These are phyloP conservation scores for Tothia fuscella DNA, from an alignment of 2,329 filamentous ascomycete genomes.

Conservation along the genomic window DNA sequence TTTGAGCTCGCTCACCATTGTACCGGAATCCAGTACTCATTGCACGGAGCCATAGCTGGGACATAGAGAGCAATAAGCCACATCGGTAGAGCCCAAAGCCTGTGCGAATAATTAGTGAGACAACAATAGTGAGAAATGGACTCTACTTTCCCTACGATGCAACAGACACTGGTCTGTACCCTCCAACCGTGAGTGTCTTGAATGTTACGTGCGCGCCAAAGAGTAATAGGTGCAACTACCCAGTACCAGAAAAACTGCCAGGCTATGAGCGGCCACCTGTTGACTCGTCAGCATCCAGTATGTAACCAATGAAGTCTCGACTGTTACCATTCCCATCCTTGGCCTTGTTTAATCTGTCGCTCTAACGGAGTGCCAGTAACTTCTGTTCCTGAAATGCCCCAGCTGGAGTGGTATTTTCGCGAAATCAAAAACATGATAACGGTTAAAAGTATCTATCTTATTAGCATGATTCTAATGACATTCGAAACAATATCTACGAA, in stretches of 20 bases:
- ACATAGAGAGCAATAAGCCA: slow-evolving; percentile 24
- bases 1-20: slow-evolving; percentile 15
- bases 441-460: slow-evolving; percentile 16
- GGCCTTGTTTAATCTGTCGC: slow-evolving; percentile 18
- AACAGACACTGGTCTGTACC: slow-evolving; percentile 23
- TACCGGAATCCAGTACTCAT: slow-evolving; percentile 18
- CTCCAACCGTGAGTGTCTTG: slow-evolving; percentile 24
- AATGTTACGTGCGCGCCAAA: slow-evolving; percentile 23
- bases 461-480: not conserved
- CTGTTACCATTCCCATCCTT: slow-evolving; percentile 27
- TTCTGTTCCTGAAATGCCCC: slow-evolving; percentile 21
- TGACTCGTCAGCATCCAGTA: no score
- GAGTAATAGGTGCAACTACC: slow-evolving; percentile 23
- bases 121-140: not conserved
- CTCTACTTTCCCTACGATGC: slow-evolving; percentile 20
- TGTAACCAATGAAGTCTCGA: no score
- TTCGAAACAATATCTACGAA: not conserved
- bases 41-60: slow-evolving; percentile 19
- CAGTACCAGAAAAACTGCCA: slow-evolving; percentile 27
- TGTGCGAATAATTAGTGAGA: slow-evolving; percentile 6
- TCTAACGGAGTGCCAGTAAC: slow-evolving; percentile 18
- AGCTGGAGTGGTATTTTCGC: slow-evolving; percentile 22
- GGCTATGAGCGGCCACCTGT: slow-evolving; percentile 24
- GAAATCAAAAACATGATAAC: slow-evolving; percentile 22
- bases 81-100: slow-evolving; percentile 22